These are phyloP conservation scores for Phytopythium delawarense DNA, from an alignment of 352 stramenopile species.

Conservation along the genomic window DNA sequence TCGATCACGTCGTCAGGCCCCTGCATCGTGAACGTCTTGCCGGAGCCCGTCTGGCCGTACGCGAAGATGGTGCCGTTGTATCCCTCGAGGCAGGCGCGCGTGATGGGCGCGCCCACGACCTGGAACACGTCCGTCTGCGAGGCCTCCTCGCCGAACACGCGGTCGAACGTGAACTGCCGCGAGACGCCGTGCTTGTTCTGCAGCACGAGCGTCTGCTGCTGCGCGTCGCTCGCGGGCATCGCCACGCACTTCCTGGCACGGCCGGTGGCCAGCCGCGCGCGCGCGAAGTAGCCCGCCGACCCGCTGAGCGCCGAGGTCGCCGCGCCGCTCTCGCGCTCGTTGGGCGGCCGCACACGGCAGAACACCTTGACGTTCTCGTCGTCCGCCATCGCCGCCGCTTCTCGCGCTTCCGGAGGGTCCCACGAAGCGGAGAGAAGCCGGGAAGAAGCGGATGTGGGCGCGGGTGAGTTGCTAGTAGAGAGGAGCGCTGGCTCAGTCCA, in stretches of 20 bases:
- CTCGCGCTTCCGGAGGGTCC: background rate
- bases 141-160: constrained; percentile 86
- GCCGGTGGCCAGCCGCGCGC: constrained; percentile 10
- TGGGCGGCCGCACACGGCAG: constrained; percentile 80
- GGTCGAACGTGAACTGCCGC: constrained; percentile 89
- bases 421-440: too few species aligned
- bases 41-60: constrained; percentile 80
- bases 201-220: constrained; percentile 59
- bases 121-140: constrained; percentile 92
- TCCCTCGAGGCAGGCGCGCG: constrained; percentile 64
- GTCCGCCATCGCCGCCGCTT: constrained; percentile 8
- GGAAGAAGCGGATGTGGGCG: background rate
- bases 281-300: constrained; percentile 16
- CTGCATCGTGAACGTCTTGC: constrained; percentile 88
- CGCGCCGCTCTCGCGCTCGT: constrained; percentile 59
- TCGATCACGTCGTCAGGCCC: constrained; percentile 69
- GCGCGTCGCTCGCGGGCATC: constrained; percentile 33
- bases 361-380: constrained; percentile 86
- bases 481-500: background rate
- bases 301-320: constrained; percentile 3
- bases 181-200: constrained; percentile 41
- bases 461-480: background rate
- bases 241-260: constrained; percentile 62
- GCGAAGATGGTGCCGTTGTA: constrained; percentile 89
- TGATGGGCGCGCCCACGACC: constrained; percentile 80